A percentile compares a stretch with the other conserved stretches of the same genome.
Evolutionary conservation across 1,284 basidiomycete species (phyloP).

Genomic region (Ceratobasidium sp.): DNA sequence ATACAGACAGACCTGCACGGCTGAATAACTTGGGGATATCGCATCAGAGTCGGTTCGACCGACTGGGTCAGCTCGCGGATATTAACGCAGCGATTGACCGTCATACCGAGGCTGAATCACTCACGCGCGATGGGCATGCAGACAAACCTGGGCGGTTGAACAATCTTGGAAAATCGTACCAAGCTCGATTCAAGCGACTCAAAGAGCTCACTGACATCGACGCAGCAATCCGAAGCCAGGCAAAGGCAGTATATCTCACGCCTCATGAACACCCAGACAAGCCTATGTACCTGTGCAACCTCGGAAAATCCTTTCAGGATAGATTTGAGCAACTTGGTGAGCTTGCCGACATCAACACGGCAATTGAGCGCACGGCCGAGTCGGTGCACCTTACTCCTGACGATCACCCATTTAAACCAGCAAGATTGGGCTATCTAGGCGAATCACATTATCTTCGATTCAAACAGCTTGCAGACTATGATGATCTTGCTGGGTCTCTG

Average conservation of each 20-base stretch:
- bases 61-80: not conserved
- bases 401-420: not conserved
- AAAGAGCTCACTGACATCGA: not conserved
- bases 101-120: not conserved
- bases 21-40: not conserved
- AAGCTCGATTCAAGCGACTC: too few relatives aligned
- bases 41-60: not conserved
- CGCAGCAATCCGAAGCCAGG: not conserved
- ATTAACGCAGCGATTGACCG: conserved; percentile 10
- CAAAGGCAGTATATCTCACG: not conserved
- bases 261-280: not conserved
- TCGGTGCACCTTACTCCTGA: not conserved
- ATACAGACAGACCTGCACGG: not conserved
- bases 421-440: not conserved
- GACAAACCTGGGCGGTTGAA: not conserved
- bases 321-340: not conserved
- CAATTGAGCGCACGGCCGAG: not conserved
- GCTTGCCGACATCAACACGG: not conserved
- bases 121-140: not conserved
- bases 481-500: not conserved
- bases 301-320: not conserved
- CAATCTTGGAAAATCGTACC: not conserved
- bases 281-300: not conserved
- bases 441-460: too few relatives aligned
- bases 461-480: not conserved